These are phyloP conservation scores for Dryas alaskensis DNA, from an alignment of 306 rosid species.

Conservation along the genomic window DNA sequence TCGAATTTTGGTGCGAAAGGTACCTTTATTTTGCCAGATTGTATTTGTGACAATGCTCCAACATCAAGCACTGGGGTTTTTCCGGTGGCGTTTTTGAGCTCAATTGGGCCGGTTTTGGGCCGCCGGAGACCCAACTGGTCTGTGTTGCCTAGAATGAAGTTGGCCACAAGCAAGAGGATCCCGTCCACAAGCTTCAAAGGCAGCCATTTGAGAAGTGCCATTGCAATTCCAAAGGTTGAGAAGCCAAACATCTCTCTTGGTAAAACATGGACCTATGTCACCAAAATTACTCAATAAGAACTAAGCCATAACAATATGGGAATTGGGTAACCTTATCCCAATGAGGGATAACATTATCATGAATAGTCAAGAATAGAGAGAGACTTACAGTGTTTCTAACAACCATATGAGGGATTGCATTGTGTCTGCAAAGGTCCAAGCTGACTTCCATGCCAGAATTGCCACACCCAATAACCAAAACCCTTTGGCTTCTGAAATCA, in stretches of 20 bases:
- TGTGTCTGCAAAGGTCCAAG: conserved; percentile 79
- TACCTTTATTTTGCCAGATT: conserved; percentile 82
- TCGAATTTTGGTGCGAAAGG: no score
- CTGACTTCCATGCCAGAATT: conserved; percentile 99
- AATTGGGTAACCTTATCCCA: no score
- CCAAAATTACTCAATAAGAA: not conserved
- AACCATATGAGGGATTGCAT: conserved; percentile 77
- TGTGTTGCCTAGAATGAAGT: conserved; percentile 60
- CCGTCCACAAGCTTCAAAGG: conserved; percentile 71
- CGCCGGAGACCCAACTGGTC: conserved; percentile 71
- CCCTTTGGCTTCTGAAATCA: conserved; percentile 48
- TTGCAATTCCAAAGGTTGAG: conserved; percentile 80
- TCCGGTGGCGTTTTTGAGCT: conserved; percentile 79
- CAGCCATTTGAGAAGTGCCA: conserved; percentile 68
- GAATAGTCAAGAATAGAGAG: not conserved
- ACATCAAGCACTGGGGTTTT: conserved; percentile 92
- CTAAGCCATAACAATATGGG: no score
- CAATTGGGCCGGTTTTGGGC: conserved; percentile 89
- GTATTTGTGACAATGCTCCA: conserved; percentile 67
- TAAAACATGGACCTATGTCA: conserved; percentile 73
- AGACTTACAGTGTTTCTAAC: conserved; percentile 79
- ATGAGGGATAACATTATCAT: not conserved
- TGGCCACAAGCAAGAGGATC: conserved; percentile 48
- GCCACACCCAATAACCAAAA: conserved; percentile 88
- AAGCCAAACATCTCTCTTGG: conserved; percentile 86